Base-by-base conservation (phyloP, 495 filamentous ascomycete species). In the Neurospora africana region DNA sequence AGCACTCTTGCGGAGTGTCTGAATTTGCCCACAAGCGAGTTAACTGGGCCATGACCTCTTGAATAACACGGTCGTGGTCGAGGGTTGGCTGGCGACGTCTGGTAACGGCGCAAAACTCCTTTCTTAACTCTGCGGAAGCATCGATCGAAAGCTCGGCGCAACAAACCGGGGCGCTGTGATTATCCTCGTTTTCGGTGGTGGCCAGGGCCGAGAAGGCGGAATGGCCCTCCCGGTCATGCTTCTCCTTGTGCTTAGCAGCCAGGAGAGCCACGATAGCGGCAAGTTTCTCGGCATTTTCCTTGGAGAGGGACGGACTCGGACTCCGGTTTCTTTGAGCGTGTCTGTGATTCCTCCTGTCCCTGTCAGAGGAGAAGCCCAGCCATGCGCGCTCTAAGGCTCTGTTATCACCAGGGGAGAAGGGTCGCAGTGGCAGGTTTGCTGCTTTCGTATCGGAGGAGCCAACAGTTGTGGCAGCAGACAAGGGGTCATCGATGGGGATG, bases 401-500 rank as follows among this genome's bases (percentile, higher is more conserved):
- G 74, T 93, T 93, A 79, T 96, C 93, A 61, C 86, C 87, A 0
- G 86, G 86, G 0, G 92, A 91, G 78, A 95, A 96, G 4, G 93
- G 93, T n/a, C 90, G 87, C 2, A 92, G 88, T 35, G 89, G 86
- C 35, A 85, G 82, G 71, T 86, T 88, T 23, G 78, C 76, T 17
- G 84, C 78, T 61, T 83, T 83, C 43, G 87, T 79, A 71, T 87
- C 86, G 69, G 84, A 83, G 23, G 85, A 79, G 23, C 75, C 81
- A 23, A 87, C 80, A 38, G 87, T 83, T 21, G 91, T 89, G 23
- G 91, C 79, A 2, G 90, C 86, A 6, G 91, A 90, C 53, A 95
- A 85, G 15, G 93, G 92, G 79, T 96, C 93, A 78, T 96, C 93
- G 77, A 96, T 91, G 44, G 92, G 89, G 38, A 92, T 83, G 23